Base-by-base conservation (phyloP, 2,329 filamentous ascomycete species). In the Fusarium subglutinans region DNA sequence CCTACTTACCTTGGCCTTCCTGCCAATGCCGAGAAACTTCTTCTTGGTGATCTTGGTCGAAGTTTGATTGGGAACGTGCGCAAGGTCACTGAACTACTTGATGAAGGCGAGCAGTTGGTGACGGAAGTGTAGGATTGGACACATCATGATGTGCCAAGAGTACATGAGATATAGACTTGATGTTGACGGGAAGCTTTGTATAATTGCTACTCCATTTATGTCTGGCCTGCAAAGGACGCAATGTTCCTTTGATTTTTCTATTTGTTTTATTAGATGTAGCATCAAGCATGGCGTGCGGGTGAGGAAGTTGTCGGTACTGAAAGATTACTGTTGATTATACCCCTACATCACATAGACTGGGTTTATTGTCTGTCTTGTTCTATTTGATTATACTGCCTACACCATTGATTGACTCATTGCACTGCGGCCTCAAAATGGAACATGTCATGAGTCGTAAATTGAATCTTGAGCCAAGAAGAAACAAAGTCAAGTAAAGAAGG, bases 1-100 rank as follows among this genome's bases (percentile, higher is more conserved):
- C 96, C 96, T 9, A 98, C 95, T 2, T 99, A 98, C 81, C 87
- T 99, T 22, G 97, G 96, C 28, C 84, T 99, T 76, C 96, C 96
- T 41, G 94, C 94, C 35, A 98, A 99, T 81, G 96, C 96, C 26
- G 96, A 99, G 90, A 99, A 98, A 84, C 82, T 99, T 80, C 83
- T 99, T 77, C 88, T 99, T 38, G 94, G 98, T 20, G 95, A 94
- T 6, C 91, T 98, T 79, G 97, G 96, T 48, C 90, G 90, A 80
- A 93, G 92, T 79, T 91, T 98, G 89, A 91, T 98, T 78, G 89
- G 88, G 73, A 95, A 98, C 82, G 79, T 98, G 82, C 91, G 92
- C 80, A 94, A 92, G 82, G 93, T 99, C 59, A 93, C 93, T 72
- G 93, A 94, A 75, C 87, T 98, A 82, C 84, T 99, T 79, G 96